These are phyloP conservation scores for Jaenimonas drosophilae DNA, from an alignment of 208 protist genomes.

Conservation along the genomic window DNA sequence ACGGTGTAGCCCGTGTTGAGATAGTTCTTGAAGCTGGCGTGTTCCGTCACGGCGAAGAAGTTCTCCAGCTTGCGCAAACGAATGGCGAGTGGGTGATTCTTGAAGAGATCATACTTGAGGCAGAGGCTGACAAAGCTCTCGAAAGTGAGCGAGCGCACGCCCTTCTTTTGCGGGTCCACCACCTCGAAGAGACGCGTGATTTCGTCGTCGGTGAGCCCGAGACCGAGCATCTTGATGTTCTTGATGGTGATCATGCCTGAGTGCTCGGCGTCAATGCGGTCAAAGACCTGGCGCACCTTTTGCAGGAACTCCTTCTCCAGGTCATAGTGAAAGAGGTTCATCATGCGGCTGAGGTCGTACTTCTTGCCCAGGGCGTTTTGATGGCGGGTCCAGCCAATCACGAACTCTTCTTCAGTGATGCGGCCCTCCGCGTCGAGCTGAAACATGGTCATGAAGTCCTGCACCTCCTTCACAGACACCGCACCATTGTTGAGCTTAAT, in stretches of 20 bases:
- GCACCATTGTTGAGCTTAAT: constrained; percentile 78
- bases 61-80: constrained; percentile 60
- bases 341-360: constrained; percentile 67
- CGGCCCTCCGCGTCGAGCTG: constrained; percentile 48
- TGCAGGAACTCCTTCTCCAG: constrained; percentile 74
- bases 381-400: constrained; percentile 70
- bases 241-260: constrained; percentile 69
- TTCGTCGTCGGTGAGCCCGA: constrained; percentile 56
- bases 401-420: constrained; percentile 84
- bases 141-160: constrained; percentile 43
- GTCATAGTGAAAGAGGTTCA: constrained; percentile 76
- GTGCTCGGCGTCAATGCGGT: constrained; percentile 69
- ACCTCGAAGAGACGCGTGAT: constrained; percentile 47
- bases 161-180: constrained; percentile 42
- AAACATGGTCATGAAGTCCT: constrained; percentile 77
- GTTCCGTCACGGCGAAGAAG: constrained; percentile 72
- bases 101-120: constrained; percentile 66
- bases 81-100: constrained; percentile 68
- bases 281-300: constrained; percentile 70
- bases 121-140: constrained; percentile 76
- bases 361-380: constrained; percentile 72
- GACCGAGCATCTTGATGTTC: constrained; percentile 51
- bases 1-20: constrained; percentile 82
- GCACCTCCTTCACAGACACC: constrained; percentile 63
- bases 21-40: constrained; percentile 33